A percentile compares a stretch with the other conserved stretches of the same genome.
phyloP scores from a whole-genome alignment of 257 asterid species.

The Parsonsia alboflavescens region DNA sequence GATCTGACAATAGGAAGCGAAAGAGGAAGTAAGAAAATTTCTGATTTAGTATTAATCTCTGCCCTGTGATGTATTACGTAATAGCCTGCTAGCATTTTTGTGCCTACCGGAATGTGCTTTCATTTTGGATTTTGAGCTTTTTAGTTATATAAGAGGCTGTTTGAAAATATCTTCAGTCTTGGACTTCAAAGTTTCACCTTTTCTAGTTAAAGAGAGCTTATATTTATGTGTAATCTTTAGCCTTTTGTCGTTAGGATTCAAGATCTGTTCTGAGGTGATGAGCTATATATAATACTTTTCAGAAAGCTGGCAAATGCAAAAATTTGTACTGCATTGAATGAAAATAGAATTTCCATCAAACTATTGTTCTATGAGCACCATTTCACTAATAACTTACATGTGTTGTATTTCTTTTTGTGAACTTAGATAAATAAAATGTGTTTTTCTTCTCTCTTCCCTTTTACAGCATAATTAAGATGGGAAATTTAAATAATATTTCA shows the following conservation, averaged over 20 bases:
- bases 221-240: neutral
- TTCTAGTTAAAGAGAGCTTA: neutral
- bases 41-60: constrained; percentile 1
- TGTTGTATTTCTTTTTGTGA: neutral
- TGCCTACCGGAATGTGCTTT: neutral
- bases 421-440: neutral
- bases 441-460: neutral
- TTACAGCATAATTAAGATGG: neutral
- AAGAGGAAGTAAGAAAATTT: constrained; percentile 70
- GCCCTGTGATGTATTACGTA: neutral
- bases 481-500: neutral
- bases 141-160: neutral
- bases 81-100: neutral
- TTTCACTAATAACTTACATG: neutral
- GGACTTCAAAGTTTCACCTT: neutral
- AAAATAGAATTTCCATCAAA: neutral
- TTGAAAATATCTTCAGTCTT: neutral
- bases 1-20: constrained; percentile 57
- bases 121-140: constrained; percentile 2
- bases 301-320: neutral
- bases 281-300: neutral
- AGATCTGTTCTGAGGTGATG: neutral
- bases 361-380: neutral
- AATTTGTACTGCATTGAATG: neutral
- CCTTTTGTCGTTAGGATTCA: neutral